Conservation (phyloP, 140 eudicot species). For the Anethum foeniculum region DNA sequence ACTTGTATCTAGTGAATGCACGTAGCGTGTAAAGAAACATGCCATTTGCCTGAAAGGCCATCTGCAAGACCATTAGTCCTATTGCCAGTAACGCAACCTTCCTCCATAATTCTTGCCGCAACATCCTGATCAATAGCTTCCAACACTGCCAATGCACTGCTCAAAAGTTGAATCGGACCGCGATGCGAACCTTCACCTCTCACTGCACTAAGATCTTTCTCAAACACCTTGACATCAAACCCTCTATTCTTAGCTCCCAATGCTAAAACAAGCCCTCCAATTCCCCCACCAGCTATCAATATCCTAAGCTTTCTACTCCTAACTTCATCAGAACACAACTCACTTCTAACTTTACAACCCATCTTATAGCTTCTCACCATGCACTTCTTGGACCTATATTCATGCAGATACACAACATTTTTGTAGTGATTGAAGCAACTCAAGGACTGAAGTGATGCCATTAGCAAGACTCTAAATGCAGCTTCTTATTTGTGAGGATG, state of each 20-base stretch:
- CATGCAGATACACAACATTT: neutral
- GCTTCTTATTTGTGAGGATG: neutral
- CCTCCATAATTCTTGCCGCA: slow-evolving; percentile 22
- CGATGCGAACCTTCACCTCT: slow-evolving; percentile 37
- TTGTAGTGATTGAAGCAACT: slow-evolving; percentile 1
- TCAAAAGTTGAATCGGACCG: slow-evolving; percentile 42
- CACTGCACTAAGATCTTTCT: slow-evolving; percentile 37
- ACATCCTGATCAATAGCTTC: slow-evolving; percentile 25
- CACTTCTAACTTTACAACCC: neutral
- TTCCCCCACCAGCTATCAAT: slow-evolving; percentile 38
- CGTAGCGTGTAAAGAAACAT: neutral
- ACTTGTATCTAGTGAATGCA: neutral
- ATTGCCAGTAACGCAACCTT: slow-evolving; percentile 39
- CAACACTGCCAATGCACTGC: slow-evolving; percentile 39
- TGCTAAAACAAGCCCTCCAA: slow-evolving; percentile 39
- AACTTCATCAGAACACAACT: neutral
- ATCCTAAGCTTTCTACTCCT: slow-evolving; percentile 21
- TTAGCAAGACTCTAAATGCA: neutral
- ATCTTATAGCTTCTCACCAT: neutral
- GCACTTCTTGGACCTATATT: neutral
- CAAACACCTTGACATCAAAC: slow-evolving; percentile 37
- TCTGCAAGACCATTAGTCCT: slow-evolving; percentile 37
- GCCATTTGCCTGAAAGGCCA: slow-evolving; percentile 36
- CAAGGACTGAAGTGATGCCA: slow-evolving; percentile 7
- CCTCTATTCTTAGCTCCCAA: slow-evolving; percentile 34